Conservation (phyloP, 768 basidiomycete species). For the Termitomyces sp. region DNA sequence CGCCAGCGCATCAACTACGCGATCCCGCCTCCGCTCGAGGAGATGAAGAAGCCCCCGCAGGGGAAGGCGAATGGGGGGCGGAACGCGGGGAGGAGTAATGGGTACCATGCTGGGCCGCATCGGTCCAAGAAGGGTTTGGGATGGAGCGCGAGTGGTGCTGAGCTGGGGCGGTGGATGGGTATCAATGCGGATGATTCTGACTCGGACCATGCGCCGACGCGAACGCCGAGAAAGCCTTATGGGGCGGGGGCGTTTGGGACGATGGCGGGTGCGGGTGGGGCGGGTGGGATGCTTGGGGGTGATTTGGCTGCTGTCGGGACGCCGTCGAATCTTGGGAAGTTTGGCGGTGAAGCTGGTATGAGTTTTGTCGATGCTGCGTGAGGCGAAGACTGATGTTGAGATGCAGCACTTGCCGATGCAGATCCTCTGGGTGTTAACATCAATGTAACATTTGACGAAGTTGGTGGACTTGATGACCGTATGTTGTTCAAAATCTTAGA, state of each 20-base stretch:
- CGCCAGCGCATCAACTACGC: slow-evolving; percentile 74
- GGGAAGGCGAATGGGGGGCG: slow-evolving; percentile 28
- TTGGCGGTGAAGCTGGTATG: slow-evolving; percentile 67
- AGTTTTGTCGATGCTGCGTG: slow-evolving; percentile 11
- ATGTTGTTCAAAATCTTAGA: slow-evolving; percentile 23
- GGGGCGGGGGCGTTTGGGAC: slow-evolving; percentile 52
- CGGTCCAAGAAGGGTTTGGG: slow-evolving; percentile 48
- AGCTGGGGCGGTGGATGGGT: slow-evolving; percentile 76
- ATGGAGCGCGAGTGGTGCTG: slow-evolving; percentile 79
- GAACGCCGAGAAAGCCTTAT: slow-evolving; percentile 68
- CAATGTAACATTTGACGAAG: slow-evolving; percentile 94
- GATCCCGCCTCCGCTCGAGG: slow-evolving; percentile 78
- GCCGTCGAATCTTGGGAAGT: slow-evolving; percentile 82
- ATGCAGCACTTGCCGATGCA: slow-evolving; percentile 81
- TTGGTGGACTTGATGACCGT: slow-evolving; percentile 96
- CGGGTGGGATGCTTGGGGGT: slow-evolving; percentile 55
- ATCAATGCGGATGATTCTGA: slow-evolving; percentile 75
- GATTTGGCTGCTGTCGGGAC: slow-evolving; percentile 74
- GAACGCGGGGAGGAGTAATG: slow-evolving; percentile 21
- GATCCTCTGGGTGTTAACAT: slow-evolving; percentile 94
- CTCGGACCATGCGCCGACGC: slow-evolving; percentile 62
- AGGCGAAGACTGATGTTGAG: not conserved
- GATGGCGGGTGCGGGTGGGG: slow-evolving; percentile 36
- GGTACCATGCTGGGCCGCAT: slow-evolving; percentile 27
- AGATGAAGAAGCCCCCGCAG: slow-evolving; percentile 49